Conservation (phyloP, 345 rosid genomes). For the Hevea brasiliensis region DNA sequence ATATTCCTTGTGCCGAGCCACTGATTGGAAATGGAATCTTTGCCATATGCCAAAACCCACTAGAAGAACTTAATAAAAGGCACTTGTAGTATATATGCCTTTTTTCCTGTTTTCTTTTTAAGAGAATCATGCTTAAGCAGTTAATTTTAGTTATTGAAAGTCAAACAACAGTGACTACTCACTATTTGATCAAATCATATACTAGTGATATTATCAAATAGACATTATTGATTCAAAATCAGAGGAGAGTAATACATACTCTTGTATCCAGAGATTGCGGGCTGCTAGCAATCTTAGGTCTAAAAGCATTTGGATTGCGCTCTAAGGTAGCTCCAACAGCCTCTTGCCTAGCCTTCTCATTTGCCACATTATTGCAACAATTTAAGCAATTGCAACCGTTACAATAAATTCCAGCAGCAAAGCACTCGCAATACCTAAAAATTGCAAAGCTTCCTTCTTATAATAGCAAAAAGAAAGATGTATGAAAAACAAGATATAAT, state of each 20-base stretch:
- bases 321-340: slow-evolving; percentile 56
- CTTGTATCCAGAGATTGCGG: slow-evolving; percentile 48
- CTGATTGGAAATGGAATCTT: neutral
- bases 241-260: slow-evolving; percentile 29
- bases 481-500: neutral
- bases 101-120: no score
- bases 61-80: neutral
- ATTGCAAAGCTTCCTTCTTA: neutral
- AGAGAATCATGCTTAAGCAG: neutral
- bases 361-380: slow-evolving; percentile 71
- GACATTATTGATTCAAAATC: slow-evolving; percentile 5
- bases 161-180: neutral
- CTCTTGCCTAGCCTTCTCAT: slow-evolving; percentile 56
- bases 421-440: slow-evolving; percentile 88
- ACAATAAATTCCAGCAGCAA: slow-evolving; percentile 68
- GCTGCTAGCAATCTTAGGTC: slow-evolving; percentile 67
- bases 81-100: neutral
- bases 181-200: neutral
- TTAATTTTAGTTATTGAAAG: neutral
- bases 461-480: neutral
- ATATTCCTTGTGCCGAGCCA: neutral
- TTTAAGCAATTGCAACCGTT: slow-evolving; percentile 78
- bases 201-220: neutral
- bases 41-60: neutral
- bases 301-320: slow-evolving; percentile 78